Evolutionary conservation across 106 monocot genomes (phyloP).

Genomic region (Iris macrosiphon): DNA sequence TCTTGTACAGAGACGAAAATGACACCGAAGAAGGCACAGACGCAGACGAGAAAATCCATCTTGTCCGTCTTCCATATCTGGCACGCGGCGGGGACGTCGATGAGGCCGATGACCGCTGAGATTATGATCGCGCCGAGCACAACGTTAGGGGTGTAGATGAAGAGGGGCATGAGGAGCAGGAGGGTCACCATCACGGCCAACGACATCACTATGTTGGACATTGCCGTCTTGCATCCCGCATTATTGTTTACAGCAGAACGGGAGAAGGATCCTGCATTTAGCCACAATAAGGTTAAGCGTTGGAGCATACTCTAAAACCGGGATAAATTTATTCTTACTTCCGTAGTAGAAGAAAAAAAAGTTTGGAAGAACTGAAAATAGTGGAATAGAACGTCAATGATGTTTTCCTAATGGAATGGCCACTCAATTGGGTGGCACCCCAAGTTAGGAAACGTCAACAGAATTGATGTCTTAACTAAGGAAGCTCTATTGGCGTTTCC

Average conservation of each 20-base stretch:
- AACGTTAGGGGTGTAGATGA: slow-evolving; percentile 82
- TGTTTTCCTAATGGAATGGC: no score
- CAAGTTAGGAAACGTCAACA: no score
- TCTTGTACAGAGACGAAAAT: slow-evolving; percentile 83
- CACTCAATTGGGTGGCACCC: no score
- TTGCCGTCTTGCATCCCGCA: slow-evolving; percentile 88
- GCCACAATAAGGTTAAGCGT: no score
- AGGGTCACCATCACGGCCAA: slow-evolving; percentile 81
- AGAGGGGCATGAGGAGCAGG: slow-evolving; percentile 89
- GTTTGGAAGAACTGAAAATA: no score
- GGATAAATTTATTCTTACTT: no score
- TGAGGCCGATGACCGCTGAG: slow-evolving; percentile 75
- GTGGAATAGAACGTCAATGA: no score
- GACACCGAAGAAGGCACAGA: slow-evolving; percentile 73
- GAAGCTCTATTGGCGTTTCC: no score
- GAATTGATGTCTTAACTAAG: no score
- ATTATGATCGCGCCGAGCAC: slow-evolving; percentile 84
- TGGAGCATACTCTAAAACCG: no score
- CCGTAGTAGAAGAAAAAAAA: no score
- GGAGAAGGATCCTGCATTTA: slow-evolving; percentile 61
- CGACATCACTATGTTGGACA: slow-evolving; percentile 89
- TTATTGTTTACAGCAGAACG: slow-evolving; percentile 91
- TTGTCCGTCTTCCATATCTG: slow-evolving; percentile 91
- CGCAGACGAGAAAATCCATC: slow-evolving; percentile 72
- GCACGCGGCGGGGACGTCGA: slow-evolving; percentile 51